A percentile compares a stretch with the other conserved stretches of the same genome.
Conservation (phyloP, 768 basidiomycete species). For the Russula vinacea region DNA sequence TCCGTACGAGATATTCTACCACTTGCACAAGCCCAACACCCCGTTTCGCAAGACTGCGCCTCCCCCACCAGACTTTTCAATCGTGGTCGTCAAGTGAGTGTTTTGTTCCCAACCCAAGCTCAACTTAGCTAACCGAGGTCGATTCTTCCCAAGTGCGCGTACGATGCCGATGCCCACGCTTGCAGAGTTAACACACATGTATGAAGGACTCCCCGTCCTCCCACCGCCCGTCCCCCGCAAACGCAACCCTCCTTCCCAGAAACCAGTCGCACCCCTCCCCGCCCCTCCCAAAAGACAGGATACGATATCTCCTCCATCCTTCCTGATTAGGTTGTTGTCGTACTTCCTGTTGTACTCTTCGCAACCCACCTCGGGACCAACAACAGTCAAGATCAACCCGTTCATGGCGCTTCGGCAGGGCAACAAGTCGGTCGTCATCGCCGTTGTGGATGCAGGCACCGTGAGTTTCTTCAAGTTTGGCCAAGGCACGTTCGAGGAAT, state of each 20-base stretch:
- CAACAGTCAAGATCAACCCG: slow-evolving; percentile 54
- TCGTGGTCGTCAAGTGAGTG: slow-evolving; percentile 85
- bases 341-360: not conserved
- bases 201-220: slow-evolving; percentile 58
- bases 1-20: slow-evolving; percentile 82
- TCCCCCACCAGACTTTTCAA: slow-evolving; percentile 77
- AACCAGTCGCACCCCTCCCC: not conserved
- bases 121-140: not conserved
- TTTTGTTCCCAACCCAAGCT: not conserved
- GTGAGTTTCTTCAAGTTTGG: slow-evolving; percentile 88
- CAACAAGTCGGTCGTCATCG: slow-evolving; percentile 78
- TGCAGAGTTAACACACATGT: slow-evolving; percentile 71
- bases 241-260: slow-evolving; percentile 27
- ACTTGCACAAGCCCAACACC: slow-evolving; percentile 88
- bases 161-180: slow-evolving; percentile 80
- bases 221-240: slow-evolving; percentile 60
- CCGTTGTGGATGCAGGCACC: slow-evolving; percentile 83
- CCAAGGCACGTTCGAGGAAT: slow-evolving; percentile 79
- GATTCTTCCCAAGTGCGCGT: slow-evolving; percentile 55
- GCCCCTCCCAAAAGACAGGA: not conserved
- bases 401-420: slow-evolving; percentile 82
- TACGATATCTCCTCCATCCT: not conserved
- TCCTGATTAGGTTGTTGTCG: slow-evolving; percentile 10
- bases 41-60: slow-evolving; percentile 76
- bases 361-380: slow-evolving; percentile 14